phyloP scores from a whole-genome alignment of 179 eudicot genomes.

The Silene vulgaris region DNA sequence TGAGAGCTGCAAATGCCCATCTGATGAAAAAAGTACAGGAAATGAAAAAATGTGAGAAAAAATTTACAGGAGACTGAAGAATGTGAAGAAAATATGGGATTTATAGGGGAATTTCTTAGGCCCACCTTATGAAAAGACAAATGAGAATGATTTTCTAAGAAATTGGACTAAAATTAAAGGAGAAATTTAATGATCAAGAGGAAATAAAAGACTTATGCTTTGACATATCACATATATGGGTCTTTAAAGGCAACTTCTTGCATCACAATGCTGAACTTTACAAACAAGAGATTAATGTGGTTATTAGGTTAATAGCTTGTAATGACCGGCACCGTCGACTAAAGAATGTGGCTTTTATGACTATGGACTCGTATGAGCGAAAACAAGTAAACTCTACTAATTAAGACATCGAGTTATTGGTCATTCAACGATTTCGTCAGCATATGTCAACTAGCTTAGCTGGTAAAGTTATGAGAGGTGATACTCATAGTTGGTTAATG shows the following conservation, averaged over 20 bases:
- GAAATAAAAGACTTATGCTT: slow-evolving; percentile 2
- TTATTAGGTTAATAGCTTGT: neutral
- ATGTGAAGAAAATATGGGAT: slow-evolving; percentile 12
- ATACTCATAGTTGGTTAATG: neutral
- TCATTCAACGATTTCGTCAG: neutral
- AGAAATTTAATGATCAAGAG: neutral
- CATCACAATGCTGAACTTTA: slow-evolving; percentile 21
- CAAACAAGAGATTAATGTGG: slow-evolving; percentile 5
- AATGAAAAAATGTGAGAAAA: neutral
- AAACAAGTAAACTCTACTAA: slow-evolving; percentile 6
- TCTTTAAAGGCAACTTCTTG: slow-evolving; percentile 4
- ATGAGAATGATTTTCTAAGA: slow-evolving; percentile 17
- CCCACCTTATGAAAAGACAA: slow-evolving; percentile 23
- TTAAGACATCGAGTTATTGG: neutral
- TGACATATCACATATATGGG: slow-evolving; percentile 21
- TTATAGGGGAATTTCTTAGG: slow-evolving; percentile 21
- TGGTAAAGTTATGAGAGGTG: too few species aligned
- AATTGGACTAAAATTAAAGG: neutral
- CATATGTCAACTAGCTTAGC: too few species aligned
- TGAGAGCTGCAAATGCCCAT: slow-evolving; percentile 40
- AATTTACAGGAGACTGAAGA: neutral
- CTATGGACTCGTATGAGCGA: neutral
- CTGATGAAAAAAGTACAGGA: neutral
- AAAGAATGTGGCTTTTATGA: neutral
- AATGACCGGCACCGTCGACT: neutral